Evolutionary conservation across 495 filamentous ascomycete genomes (phyloP).

Genomic region (Lasiosphaeriaceae sp.): DNA sequence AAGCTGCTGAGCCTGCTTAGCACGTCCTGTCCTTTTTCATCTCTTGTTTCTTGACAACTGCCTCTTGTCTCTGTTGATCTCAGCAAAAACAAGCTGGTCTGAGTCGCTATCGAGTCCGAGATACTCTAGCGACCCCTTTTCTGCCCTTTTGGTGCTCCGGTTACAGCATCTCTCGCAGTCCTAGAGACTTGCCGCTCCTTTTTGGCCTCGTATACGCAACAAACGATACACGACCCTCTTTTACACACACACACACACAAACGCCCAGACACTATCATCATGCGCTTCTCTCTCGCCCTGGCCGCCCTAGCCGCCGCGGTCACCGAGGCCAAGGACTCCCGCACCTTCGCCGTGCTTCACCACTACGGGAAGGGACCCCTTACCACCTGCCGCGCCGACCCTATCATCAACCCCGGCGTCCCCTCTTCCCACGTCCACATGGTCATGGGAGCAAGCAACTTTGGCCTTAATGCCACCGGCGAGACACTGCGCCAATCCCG

Average conservation of each 20-base stretch:
- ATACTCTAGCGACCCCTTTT: slow-evolving; percentile 8
- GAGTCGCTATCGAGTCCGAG: slow-evolving; percentile 5
- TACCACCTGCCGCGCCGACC: slow-evolving; percentile 58
- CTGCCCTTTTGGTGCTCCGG: slow-evolving; percentile 11
- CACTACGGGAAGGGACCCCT: slow-evolving; percentile 45
- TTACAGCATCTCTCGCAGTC: slow-evolving; percentile 12
- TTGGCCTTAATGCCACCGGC: slow-evolving; percentile 60
- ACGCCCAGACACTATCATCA: slow-evolving; percentile 1
- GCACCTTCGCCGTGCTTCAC: slow-evolving; percentile 43
- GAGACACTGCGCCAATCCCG: slow-evolving; percentile 51
- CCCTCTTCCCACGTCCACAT: slow-evolving; percentile 62
- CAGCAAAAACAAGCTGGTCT: neutral
- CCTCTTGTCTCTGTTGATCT: neutral
- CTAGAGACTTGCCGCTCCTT: slow-evolving; percentile 16
- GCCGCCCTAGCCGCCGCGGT: slow-evolving; percentile 27
- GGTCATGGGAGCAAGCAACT: slow-evolving; percentile 67
- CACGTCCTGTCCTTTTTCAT: slow-evolving; percentile 33
- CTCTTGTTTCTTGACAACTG: neutral
- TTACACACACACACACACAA: neutral
- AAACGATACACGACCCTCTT: slow-evolving; percentile 1
- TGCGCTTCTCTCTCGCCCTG: slow-evolving; percentile 21
- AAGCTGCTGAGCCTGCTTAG: slow-evolving; percentile 33
- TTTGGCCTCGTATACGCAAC: neutral
- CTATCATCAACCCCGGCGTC: slow-evolving; percentile 57
- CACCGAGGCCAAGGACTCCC: slow-evolving; percentile 27